Conservation (phyloP, 1,139 yeast species). For the Zygoascus hellenicus region DNA sequence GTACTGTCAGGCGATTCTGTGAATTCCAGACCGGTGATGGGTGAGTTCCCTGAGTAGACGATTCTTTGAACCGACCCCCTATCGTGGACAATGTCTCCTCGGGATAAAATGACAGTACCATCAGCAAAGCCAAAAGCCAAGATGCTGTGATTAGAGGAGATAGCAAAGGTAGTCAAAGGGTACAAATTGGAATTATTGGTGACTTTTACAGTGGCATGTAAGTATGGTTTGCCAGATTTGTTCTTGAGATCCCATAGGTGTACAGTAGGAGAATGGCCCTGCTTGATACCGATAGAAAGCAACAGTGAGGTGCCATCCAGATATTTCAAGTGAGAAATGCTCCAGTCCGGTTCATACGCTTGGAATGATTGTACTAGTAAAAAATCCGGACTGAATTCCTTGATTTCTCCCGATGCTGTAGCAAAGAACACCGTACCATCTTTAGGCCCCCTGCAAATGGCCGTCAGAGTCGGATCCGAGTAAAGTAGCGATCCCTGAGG, state of each 20-base stretch:
- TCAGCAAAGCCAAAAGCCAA: conserved; percentile 81
- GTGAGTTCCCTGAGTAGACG: conserved; percentile 66
- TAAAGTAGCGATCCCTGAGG: conserved; percentile 54
- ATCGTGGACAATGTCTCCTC: conserved; percentile 87
- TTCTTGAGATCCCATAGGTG: conserved; percentile 58
- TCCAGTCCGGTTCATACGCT: conserved; percentile 56
- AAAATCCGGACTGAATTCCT: conserved; percentile 51
- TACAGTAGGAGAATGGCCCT: conserved; percentile 60
- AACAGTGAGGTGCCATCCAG: conserved; percentile 47
- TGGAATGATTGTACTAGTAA: conserved; percentile 45
- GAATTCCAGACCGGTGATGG: conserved; percentile 72
- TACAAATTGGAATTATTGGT: conserved; percentile 52
- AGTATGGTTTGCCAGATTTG: conserved; percentile 33
- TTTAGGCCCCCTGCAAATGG: conserved; percentile 50
- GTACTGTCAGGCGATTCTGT: conserved; percentile 32
- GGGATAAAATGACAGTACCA: conserved; percentile 72
- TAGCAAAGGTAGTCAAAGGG: conserved; percentile 64
- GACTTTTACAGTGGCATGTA: conserved; percentile 40
- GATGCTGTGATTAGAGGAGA: conserved; percentile 54
- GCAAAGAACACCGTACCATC: conserved; percentile 50
- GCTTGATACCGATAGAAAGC: conserved; percentile 64
- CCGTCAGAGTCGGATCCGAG: conserved; percentile 67
- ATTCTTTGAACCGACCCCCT: conserved; percentile 84
- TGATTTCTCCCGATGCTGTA: conserved; percentile 48
- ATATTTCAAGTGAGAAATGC: conserved; percentile 50